Percentiles rank a stretch among this genome's conserved stretches.
Evolutionary conservation across 768 basidiomycete species (phyloP).

Genomic region (Lepiota venenata): DNA sequence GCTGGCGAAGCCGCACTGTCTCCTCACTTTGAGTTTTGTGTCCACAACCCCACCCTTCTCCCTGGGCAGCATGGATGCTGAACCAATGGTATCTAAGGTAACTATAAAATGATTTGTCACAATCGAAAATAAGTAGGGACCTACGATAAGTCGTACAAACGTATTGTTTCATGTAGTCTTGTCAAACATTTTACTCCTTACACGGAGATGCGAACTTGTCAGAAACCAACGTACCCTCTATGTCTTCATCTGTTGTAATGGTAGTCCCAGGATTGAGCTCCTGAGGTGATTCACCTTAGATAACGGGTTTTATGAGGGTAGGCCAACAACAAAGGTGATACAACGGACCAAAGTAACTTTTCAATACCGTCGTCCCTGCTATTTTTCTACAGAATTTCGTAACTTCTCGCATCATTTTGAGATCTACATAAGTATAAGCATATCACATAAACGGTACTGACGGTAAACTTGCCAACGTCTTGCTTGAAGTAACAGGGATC

Average conservation of each 20-base stretch:
- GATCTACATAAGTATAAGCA: not conserved
- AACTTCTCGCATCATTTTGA: not conserved
- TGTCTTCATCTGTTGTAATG: too few species aligned
- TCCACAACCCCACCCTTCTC: conserved; percentile 53
- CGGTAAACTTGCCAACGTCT: not conserved
- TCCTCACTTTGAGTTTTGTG: conserved; percentile 35
- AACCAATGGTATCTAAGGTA: conserved; percentile 44
- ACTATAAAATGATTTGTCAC: not conserved
- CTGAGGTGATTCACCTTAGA: too few species aligned
- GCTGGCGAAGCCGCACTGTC: not conserved
- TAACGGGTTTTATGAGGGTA: too few species aligned
- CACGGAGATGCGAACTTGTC: too few species aligned
- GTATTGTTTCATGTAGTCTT: not conserved
- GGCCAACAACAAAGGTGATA: conserved; percentile 7
- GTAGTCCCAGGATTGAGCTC: too few species aligned
- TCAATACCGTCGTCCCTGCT: not conserved
- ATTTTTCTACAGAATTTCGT: not conserved
- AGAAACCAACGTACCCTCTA: too few species aligned
- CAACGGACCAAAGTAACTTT: conserved; percentile 18
- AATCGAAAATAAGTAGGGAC: not conserved
- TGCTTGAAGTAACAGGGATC: not conserved
- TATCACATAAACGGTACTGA: not conserved
- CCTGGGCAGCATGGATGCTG: conserved; percentile 52
- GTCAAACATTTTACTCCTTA: too few species aligned
- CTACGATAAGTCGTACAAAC: not conserved